Percentiles rank a stretch among this genome's conserved stretches.
Conservation (phyloP, 441 rosid species). For the Jatropha podagrica region DNA sequence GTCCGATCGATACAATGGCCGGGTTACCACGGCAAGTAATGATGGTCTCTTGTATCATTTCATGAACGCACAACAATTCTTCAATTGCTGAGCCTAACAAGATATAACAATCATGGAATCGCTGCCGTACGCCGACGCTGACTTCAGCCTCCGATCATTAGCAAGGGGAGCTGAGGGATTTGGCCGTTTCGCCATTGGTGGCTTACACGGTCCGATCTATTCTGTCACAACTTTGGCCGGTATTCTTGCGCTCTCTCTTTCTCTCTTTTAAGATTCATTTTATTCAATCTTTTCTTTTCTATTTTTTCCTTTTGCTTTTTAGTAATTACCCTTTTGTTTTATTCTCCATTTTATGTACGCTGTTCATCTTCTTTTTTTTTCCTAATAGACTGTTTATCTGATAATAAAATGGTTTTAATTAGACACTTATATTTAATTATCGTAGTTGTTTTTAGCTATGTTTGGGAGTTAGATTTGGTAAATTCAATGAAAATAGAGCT, state of each 20-base stretch:
- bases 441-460: not conserved
- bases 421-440: not conserved
- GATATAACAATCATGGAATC: constrained; percentile 11
- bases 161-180: constrained; percentile 79
- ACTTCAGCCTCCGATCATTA: constrained; percentile 58
- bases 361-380: too few relatives aligned
- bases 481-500: not conserved
- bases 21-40: too few relatives aligned
- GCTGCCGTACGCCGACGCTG: constrained; percentile 61
- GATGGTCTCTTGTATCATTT: too few relatives aligned
- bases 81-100: not conserved
- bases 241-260: constrained; percentile 18
- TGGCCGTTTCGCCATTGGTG: constrained; percentile 69
- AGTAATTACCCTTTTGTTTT: not conserved
- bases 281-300: not conserved
- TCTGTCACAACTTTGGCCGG: constrained; percentile 63
- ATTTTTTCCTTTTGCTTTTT: not conserved
- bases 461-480: not conserved
- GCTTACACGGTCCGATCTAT: constrained; percentile 60
- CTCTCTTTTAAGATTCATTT: not conserved
- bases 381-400: not conserved
- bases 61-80: too few relatives aligned
- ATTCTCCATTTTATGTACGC: not conserved
- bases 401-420: not conserved
- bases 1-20: too few relatives aligned